phyloP scores from a whole-genome alignment of 2,329 filamentous ascomycete species.

The Trichoderma koningiopsis region DNA sequence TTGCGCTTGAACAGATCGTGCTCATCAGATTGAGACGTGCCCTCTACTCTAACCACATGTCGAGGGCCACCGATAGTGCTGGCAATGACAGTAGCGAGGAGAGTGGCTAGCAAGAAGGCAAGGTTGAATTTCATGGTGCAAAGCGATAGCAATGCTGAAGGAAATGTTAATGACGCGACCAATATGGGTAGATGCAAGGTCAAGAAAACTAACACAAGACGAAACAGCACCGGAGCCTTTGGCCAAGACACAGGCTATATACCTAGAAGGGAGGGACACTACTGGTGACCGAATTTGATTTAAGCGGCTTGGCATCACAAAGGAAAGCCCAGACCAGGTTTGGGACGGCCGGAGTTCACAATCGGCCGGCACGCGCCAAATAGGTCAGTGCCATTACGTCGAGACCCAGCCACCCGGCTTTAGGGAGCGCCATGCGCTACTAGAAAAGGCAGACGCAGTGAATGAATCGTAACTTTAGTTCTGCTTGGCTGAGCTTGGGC shows the following conservation, averaged over 20 bases:
- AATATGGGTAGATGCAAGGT: background rate
- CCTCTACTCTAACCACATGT: conserved; percentile 33
- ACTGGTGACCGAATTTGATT: background rate
- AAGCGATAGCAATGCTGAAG: background rate
- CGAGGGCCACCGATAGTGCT: conserved; percentile 32
- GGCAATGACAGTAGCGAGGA: conserved; percentile 36
- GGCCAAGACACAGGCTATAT: background rate
- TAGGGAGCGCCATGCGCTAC: background rate
- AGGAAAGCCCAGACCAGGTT: background rate
- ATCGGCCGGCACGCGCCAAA: background rate
- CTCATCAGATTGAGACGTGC: conserved; percentile 33
- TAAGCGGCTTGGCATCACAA: background rate
- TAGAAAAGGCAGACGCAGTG: background rate
- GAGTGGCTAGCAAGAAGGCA: conserved; percentile 35
- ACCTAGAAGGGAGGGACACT: background rate
- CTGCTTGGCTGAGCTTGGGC: background rate
- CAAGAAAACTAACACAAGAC: conserved; percentile 1
- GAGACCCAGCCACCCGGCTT: background rate
- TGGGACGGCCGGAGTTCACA: background rate
- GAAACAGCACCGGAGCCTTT: background rate
- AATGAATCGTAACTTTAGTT: background rate
- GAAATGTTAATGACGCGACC: background rate
- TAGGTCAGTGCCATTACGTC: background rate
- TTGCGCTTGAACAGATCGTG: conserved; percentile 61
- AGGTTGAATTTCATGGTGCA: conserved; percentile 39